Conservation (phyloP, 2,329 filamentous ascomycete species). For the Stagonosporopsis vannaccii region DNA sequence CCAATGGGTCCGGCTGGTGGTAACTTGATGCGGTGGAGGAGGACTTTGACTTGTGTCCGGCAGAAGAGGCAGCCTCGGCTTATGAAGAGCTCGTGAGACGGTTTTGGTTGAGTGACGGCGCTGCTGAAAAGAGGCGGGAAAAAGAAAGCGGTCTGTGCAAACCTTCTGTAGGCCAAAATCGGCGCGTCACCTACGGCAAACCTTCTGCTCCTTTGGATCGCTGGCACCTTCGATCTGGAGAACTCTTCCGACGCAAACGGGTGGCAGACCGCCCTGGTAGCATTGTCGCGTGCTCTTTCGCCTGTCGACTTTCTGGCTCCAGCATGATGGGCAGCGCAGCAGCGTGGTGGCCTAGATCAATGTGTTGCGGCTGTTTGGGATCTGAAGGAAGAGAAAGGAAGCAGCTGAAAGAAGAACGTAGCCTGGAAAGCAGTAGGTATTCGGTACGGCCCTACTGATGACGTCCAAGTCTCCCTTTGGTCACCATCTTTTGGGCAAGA, state of each 20-base stretch:
- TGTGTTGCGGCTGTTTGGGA: neutral
- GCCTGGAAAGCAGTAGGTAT: slow-evolving; percentile 6
- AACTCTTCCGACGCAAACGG: slow-evolving; percentile 10
- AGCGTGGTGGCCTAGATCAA: neutral
- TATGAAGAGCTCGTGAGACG: slow-evolving; percentile 5
- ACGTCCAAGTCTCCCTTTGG: slow-evolving; percentile 5
- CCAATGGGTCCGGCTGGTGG: slow-evolving; percentile 6
- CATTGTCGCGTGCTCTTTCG: neutral
- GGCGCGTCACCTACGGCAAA: slow-evolving; percentile 16
- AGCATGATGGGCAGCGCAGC: neutral
- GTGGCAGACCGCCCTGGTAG: slow-evolving; percentile 1
- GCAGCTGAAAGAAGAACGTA: slow-evolving; percentile 3
- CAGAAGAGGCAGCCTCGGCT: slow-evolving; percentile 10
- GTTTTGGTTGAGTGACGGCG: slow-evolving; percentile 17
- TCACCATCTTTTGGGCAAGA: neutral
- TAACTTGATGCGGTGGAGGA: slow-evolving; percentile 10
- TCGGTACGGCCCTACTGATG: slow-evolving; percentile 8
- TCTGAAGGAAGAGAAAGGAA: neutral
- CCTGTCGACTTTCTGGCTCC: neutral
- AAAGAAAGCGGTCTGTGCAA: slow-evolving; percentile 11
- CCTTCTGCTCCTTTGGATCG: slow-evolving; percentile 8
- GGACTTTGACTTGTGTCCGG: neutral
- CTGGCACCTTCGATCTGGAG: neutral
- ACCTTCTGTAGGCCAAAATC: slow-evolving; percentile 12
- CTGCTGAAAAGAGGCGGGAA: slow-evolving; percentile 8